These are phyloP conservation scores for Quercus mongolica DNA, from an alignment of 306 rosid genomes.

Conservation along the genomic window DNA sequence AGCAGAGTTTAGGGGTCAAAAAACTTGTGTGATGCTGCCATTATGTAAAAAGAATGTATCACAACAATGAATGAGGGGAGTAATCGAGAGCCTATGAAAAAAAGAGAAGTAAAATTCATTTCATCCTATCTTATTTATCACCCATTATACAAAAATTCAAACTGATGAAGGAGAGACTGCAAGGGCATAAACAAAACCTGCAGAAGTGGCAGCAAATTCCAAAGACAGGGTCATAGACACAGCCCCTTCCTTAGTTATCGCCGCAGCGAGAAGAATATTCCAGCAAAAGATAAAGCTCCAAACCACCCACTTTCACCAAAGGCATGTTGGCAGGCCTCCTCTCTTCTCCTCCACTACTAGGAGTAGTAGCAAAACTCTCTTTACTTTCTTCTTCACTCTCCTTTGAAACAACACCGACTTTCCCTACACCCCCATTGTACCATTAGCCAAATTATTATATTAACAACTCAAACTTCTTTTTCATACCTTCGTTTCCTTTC, in stretches of 20 bases:
- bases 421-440: background rate
- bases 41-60: too few species aligned
- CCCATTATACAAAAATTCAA: too few species aligned
- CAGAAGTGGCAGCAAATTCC: conserved; percentile 76
- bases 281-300: conserved; percentile 25
- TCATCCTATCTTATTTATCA: too few species aligned
- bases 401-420: too few species aligned
- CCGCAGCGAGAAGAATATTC: conserved; percentile 51
- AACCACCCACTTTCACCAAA: conserved; percentile 21
- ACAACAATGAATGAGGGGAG: too few species aligned
- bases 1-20: too few species aligned
- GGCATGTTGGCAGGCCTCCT: conserved; percentile 60
- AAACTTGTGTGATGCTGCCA: too few species aligned
- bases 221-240: conserved; percentile 47
- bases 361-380: background rate
- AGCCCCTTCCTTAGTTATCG: conserved; percentile 57
- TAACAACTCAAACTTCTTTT: too few species aligned
- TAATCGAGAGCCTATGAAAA: too few species aligned
- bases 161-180: background rate
- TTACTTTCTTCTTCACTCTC: background rate
- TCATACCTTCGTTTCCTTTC: background rate
- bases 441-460: too few species aligned
- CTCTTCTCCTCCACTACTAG: too few species aligned
- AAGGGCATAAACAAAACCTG: conserved; percentile 37
- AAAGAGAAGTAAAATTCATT: too few species aligned